A percentile compares a stretch with the other conserved stretches of the same genome.
phyloP scores from a whole-genome alignment of 1,284 basidiomycete species.

The Ceratobasidium sp. region DNA sequence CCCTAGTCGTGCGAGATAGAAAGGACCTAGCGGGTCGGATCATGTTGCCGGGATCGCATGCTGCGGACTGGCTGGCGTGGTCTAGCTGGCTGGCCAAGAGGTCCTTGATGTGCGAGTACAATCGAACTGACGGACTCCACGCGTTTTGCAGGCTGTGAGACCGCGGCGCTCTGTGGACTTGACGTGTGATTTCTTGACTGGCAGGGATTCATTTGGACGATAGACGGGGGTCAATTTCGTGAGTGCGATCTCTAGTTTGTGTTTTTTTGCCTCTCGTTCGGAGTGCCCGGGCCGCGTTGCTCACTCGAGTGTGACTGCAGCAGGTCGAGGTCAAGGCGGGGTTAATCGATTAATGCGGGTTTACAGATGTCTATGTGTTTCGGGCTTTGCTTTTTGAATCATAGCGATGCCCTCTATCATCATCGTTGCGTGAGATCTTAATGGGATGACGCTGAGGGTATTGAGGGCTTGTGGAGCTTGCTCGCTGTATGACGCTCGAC shows the following conservation, averaged over 20 bases:
- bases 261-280: constrained; percentile 11
- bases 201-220: constrained; percentile 17
- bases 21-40: not conserved
- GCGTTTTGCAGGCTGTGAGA: constrained; percentile 42
- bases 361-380: constrained; percentile 25
- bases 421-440: constrained; percentile 21
- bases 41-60: not conserved
- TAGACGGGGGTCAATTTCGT: not conserved
- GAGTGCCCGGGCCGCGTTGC: constrained; percentile 30
- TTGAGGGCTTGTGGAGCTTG: constrained; percentile 7
- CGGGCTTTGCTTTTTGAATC: constrained; percentile 45
- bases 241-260: constrained; percentile 11
- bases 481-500: constrained; percentile 14
- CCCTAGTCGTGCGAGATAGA: constrained; percentile 20
- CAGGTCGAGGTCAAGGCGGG: constrained; percentile 35
- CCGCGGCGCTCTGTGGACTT: constrained; percentile 20
- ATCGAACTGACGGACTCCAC: constrained; percentile 16
- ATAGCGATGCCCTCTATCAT: constrained; percentile 22
- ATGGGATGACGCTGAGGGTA: constrained; percentile 4
- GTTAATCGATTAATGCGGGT: constrained; percentile 13
- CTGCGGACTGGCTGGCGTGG: not conserved
- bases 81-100: not conserved
- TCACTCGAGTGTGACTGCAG: not conserved
- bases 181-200: constrained; percentile 8
- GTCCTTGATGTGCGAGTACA: constrained; percentile 34